A percentile compares a stretch with the other conserved stretches of the same genome.
phyloP scores from a whole-genome alignment of 805 yeast species.

The Komagataella pseudopastoris region DNA sequence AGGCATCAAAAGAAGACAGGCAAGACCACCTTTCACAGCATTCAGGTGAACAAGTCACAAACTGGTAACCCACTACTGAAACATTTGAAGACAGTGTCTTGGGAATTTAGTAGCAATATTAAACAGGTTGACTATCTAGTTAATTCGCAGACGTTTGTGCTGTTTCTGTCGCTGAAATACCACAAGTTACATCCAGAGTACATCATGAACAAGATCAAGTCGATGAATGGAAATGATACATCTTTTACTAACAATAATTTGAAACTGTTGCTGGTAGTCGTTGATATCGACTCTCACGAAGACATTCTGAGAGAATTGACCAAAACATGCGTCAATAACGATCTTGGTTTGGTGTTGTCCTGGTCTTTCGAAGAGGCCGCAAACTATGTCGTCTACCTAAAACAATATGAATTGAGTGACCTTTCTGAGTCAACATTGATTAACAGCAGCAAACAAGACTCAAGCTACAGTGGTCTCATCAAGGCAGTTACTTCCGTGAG shows the following conservation, averaged over 20 bases:
- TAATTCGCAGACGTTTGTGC: conserved; percentile 36
- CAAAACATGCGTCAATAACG: conserved; percentile 34
- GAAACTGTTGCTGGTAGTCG: conserved; percentile 46
- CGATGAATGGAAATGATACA: conserved; percentile 5
- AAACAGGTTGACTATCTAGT: conserved; percentile 53
- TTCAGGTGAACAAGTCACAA: conserved; percentile 52
- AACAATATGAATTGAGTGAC: conserved; percentile 18
- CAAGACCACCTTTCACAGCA: conserved; percentile 13
- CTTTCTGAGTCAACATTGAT: conserved; percentile 14
- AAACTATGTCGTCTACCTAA: conserved; percentile 20
- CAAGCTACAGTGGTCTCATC: conserved; percentile 29
- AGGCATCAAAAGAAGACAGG: conserved; percentile 2
- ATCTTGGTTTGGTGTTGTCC: conserved; percentile 32
- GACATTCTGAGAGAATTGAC: conserved; percentile 32
- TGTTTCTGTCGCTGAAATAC: conserved; percentile 57
- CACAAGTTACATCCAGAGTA: conserved; percentile 71
- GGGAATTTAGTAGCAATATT: conserved; percentile 36
- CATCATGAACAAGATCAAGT: conserved; percentile 38
- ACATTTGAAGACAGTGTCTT: conserved; percentile 35
- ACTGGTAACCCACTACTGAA: conserved; percentile 60
- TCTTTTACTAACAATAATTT: conserved; percentile 23
- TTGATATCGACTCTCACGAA: conserved; percentile 48
- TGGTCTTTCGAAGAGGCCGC: conserved; percentile 48
- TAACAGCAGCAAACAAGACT: conserved; percentile 14
- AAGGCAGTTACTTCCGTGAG: conserved; percentile 31